Conservation (phyloP, 2,329 filamentous ascomycete genomes). For the Drechslerella dactyloides region DNA sequence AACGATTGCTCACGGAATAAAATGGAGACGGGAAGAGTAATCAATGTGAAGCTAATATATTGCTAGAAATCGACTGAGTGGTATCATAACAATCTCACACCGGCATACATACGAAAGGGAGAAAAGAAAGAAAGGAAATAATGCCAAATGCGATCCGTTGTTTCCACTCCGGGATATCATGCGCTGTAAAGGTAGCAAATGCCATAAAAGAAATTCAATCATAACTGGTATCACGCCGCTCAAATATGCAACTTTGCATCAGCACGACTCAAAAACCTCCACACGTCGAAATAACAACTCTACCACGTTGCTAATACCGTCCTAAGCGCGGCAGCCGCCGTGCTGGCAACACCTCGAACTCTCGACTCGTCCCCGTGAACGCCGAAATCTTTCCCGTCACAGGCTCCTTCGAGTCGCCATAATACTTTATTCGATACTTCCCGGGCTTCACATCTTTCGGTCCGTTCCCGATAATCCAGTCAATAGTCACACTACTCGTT, state of each 20-base stretch:
- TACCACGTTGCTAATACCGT: conserved; percentile 18
- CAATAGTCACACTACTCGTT: conserved; percentile 76
- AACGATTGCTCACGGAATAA: no score
- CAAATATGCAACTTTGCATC: no score
- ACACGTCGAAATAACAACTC: no score
- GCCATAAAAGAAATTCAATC: background rate
- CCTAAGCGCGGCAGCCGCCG: conserved; percentile 40
- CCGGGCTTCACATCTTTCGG: conserved; percentile 64
- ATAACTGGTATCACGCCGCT: background rate
- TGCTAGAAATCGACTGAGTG: background rate
- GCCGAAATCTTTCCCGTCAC: conserved; percentile 67
- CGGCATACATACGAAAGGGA: conserved; percentile 7
- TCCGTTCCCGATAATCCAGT: conserved; percentile 76
- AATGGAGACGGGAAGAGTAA: no score
- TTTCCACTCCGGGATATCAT: conserved; percentile 32
- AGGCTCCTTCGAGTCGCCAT: conserved; percentile 77
- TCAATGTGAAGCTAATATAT: background rate
- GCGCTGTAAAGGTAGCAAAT: conserved; percentile 5
- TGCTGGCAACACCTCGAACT: conserved; percentile 60
- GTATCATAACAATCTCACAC: background rate
- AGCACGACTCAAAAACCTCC: no score
- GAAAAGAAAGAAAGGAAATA: conserved; percentile 6
- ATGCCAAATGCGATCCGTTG: conserved; percentile 15
- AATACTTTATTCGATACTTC: conserved; percentile 80
- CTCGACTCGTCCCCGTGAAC: conserved; percentile 72